Evolutionary conservation across 2,329 filamentous ascomycete genomes (phyloP).

Genomic region (Fusarium azukiicola): DNA sequence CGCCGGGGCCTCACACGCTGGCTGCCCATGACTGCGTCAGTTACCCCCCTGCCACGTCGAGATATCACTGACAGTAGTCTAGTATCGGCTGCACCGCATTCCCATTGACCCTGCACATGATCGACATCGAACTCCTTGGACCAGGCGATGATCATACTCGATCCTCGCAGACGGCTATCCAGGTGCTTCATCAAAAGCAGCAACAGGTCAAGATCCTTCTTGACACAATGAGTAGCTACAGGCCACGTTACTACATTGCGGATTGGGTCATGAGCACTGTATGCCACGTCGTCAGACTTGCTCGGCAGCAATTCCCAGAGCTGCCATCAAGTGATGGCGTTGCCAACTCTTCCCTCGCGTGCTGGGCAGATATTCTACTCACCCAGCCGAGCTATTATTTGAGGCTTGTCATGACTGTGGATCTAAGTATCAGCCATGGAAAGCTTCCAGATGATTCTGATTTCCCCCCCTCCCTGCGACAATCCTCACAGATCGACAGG

Average conservation of each 20-base stretch:
- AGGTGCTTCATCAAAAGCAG: constrained; percentile 37
- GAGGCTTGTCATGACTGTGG: constrained; percentile 48
- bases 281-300: constrained; percentile 46
- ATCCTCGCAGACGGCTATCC: not conserved
- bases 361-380: constrained; percentile 48
- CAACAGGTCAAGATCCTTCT: constrained; percentile 47
- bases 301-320: constrained; percentile 33
- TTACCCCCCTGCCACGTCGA: fast-evolving
- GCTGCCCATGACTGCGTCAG: constrained; percentile 53
- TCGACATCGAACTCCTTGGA: constrained; percentile 49
- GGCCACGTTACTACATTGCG: constrained; percentile 48
- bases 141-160: constrained; percentile 20
- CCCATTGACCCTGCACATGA: constrained; percentile 48
- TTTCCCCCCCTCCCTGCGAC: constrained; percentile 45
- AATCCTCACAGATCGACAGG: not conserved
- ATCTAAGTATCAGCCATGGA: constrained; percentile 52
- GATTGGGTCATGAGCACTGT: constrained; percentile 51
- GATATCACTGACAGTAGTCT: not conserved
- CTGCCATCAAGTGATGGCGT: not conserved
- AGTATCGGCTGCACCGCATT: constrained; percentile 52
- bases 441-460: constrained; percentile 51
- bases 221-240: constrained; percentile 50
- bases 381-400: constrained; percentile 44
- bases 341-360: constrained; percentile 17
- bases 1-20: too few relatives aligned